phyloP scores from a whole-genome alignment of 768 basidiomycete species.

The Trametes cingulata region DNA sequence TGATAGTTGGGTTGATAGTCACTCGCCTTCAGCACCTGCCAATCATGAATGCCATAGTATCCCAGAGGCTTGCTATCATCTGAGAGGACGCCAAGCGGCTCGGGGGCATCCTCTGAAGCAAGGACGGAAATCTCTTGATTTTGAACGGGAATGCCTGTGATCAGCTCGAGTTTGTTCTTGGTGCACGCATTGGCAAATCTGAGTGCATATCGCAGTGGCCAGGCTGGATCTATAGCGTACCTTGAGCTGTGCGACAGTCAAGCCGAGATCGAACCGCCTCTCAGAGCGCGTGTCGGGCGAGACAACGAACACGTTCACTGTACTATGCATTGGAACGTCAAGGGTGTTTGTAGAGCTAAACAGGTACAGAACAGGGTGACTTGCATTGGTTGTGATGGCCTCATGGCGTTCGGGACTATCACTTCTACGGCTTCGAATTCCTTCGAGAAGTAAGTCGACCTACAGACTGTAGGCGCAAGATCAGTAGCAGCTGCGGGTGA shows the following conservation, averaged over 20 bases:
- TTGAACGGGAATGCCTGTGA: conserved; percentile 84
- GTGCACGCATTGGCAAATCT: not conserved
- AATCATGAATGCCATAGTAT: conserved; percentile 72
- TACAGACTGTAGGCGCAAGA: too few species aligned
- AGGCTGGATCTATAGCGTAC: conserved; percentile 39
- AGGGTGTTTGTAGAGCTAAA: not conserved
- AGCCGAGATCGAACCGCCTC: conserved; percentile 74
- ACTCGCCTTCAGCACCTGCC: conserved; percentile 79
- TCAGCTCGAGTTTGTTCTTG: conserved; percentile 72
- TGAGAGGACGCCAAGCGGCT: conserved; percentile 53
- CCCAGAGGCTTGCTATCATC: conserved; percentile 72
- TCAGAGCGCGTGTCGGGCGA: conserved; percentile 93
- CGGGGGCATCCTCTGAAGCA: conserved; percentile 53
- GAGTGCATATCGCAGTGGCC: not conserved
- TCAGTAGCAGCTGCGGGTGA: too few species aligned
- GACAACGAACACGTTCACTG: conserved; percentile 71
- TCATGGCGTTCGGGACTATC: conserved; percentile 3
- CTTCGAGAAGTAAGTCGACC: not conserved
- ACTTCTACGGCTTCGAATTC: not conserved
- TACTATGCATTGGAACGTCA: conserved; percentile 39
- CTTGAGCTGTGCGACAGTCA: conserved; percentile 81
- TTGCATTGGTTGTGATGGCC: conserved; percentile 27
- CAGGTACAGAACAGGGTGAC: not conserved
- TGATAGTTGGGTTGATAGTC: not conserved
- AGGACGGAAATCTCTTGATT: conserved; percentile 72